Evolutionary conservation across 1,284 basidiomycete genomes (phyloP).

Genomic region (Abortiporus biennis): DNA sequence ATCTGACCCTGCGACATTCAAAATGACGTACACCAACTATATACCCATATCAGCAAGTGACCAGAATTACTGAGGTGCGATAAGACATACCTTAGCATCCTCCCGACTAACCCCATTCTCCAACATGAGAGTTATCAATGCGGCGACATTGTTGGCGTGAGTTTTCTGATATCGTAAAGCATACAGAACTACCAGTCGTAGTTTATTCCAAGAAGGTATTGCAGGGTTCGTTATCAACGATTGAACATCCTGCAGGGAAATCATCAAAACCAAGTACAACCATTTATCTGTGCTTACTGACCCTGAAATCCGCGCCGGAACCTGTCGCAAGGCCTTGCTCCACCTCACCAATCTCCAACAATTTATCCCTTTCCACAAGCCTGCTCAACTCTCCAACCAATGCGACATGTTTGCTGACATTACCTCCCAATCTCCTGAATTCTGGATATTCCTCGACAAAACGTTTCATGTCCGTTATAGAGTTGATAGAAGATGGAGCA

Average conservation of each 20-base stretch:
- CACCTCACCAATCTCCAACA: slow-evolving; percentile 89
- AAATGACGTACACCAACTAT: slow-evolving; percentile 87
- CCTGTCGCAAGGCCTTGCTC: slow-evolving; percentile 96
- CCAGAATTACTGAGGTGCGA: not conserved
- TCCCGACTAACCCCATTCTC: slow-evolving; percentile 79
- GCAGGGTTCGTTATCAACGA: slow-evolving; percentile 61
- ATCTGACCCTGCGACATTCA: slow-evolving; percentile 93
- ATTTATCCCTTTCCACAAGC: slow-evolving; percentile 79
- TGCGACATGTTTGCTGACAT: slow-evolving; percentile 98
- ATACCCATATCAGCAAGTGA: slow-evolving; percentile 5
- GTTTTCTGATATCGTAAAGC: slow-evolving; percentile 94
- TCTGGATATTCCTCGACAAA: slow-evolving; percentile 99
- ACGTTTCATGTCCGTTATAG: slow-evolving; percentile 94
- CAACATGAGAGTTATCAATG: slow-evolving; percentile 79
- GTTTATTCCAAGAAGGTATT: slow-evolving; percentile 77
- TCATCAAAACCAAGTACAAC: no score
- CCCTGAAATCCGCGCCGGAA: slow-evolving; percentile 85
- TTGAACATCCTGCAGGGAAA: slow-evolving; percentile 63
- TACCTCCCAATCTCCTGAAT: slow-evolving; percentile 93
- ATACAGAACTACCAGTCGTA: slow-evolving; percentile 91
- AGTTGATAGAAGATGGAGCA: slow-evolving; percentile 83
- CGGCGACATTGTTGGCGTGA: slow-evolving; percentile 78
- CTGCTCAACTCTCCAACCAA: slow-evolving; percentile 94
- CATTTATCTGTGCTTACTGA: slow-evolving; percentile 25
- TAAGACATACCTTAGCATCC: slow-evolving; percentile 65